Evolutionary conservation across 495 filamentous ascomycete species (phyloP).

Genomic region (Neurospora terricola): DNA sequence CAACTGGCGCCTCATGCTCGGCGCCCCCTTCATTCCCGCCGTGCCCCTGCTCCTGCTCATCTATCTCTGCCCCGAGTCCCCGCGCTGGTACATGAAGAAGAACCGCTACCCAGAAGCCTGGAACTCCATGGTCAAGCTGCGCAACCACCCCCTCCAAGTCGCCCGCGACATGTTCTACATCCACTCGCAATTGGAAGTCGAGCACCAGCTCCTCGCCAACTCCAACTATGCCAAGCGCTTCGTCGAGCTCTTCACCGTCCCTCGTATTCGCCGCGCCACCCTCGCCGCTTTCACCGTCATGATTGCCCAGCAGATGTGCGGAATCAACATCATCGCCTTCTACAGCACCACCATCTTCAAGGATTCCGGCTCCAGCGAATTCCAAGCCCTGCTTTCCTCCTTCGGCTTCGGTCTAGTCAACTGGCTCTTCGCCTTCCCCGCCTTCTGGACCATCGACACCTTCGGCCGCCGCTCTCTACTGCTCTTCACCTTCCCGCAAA

Average conservation of each 20-base stretch:
- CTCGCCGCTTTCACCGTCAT: slow-evolving; percentile 56
- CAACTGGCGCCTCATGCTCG: slow-evolving; percentile 67
- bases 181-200: slow-evolving; percentile 44
- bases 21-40: slow-evolving; percentile 68
- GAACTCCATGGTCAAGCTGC: slow-evolving; percentile 48
- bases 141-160: slow-evolving; percentile 57
- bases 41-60: slow-evolving; percentile 55
- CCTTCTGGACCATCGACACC: slow-evolving; percentile 77
- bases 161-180: slow-evolving; percentile 72
- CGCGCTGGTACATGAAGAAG: slow-evolving; percentile 56
- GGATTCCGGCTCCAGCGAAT: slow-evolving; percentile 47
- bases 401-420: slow-evolving; percentile 76
- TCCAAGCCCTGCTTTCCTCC: slow-evolving; percentile 56
- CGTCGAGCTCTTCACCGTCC: slow-evolving; percentile 47
- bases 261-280: slow-evolving; percentile 51
- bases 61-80: slow-evolving; percentile 66
- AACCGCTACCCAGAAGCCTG: slow-evolving; percentile 52
- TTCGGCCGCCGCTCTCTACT: slow-evolving; percentile 68
- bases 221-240: slow-evolving; percentile 43
- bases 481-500: slow-evolving; percentile 77
- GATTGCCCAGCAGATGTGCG: slow-evolving; percentile 81
- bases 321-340: slow-evolving; percentile 80
- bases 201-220: slow-evolving; percentile 23
- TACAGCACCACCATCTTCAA: slow-evolving; percentile 69
- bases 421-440: slow-evolving; percentile 76